Evolutionary conservation across 352 stramenopile species (phyloP).

Genomic region (Phytophthora agathidicida): DNA sequence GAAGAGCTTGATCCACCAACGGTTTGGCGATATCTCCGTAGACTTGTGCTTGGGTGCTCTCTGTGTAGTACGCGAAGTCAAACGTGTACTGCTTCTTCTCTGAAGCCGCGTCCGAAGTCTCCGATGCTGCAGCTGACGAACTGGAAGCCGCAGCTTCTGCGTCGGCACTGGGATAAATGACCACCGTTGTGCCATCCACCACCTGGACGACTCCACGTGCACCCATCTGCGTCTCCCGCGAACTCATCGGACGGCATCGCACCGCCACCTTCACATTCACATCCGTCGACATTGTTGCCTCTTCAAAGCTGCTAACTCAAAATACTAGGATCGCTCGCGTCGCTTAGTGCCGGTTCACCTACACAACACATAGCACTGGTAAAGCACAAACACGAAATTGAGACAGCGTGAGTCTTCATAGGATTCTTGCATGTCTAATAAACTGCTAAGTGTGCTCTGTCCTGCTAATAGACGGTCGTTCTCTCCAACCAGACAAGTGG

Average conservation of each 20-base stretch:
- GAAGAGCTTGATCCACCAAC: constrained; percentile 78
- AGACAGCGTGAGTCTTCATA: constrained; percentile 13
- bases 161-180: constrained; percentile 48
- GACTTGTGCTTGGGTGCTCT: constrained; percentile 80
- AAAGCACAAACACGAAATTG: too few relatives aligned
- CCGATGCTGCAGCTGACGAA: constrained; percentile 7
- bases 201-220: constrained; percentile 62
- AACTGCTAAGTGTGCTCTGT: constrained; percentile 11
- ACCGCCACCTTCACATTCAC: constrained; percentile 92
- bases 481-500: constrained; percentile 1
- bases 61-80: constrained; percentile 79
- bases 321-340: constrained; percentile 13
- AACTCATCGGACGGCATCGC: constrained; percentile 86
- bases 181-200: constrained; percentile 56
- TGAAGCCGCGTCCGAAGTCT: constrained; percentile 6
- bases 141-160: constrained; percentile 13
- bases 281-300: constrained; percentile 80
- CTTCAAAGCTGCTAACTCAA: neutral
- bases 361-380: constrained; percentile 1
- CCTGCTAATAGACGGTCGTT: neutral
- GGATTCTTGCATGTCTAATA: constrained; percentile 26
- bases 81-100: constrained; percentile 81
- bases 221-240: constrained; percentile 73
- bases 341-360: too few relatives aligned
- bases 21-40: constrained; percentile 80